Evolutionary conservation across 495 filamentous ascomycete species (phyloP).

Genomic region (Penicillium malachiteum): DNA sequence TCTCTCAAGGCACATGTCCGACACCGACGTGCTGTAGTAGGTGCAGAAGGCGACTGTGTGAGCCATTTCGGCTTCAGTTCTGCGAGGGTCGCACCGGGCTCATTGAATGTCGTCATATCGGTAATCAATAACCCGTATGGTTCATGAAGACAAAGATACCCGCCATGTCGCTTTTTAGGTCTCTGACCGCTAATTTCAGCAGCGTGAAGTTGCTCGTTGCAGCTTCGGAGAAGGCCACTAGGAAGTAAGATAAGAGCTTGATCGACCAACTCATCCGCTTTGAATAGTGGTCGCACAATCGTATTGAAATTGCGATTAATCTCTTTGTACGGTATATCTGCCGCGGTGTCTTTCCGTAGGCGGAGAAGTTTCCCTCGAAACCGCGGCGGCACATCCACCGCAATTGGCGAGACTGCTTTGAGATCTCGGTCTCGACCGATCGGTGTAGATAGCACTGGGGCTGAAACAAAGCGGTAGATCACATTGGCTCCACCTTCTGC

Average conservation of each 20-base stretch:
- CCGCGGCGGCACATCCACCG: slow-evolving; percentile 22
- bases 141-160: slow-evolving; percentile 59
- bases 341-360: slow-evolving; percentile 62
- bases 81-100: slow-evolving; percentile 50
- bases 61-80: slow-evolving; percentile 98
- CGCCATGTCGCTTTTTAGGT: slow-evolving; percentile 49
- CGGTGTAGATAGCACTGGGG: slow-evolving; percentile 19
- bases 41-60: slow-evolving; percentile 75
- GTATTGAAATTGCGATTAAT: slow-evolving; percentile 58
- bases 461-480: slow-evolving; percentile 58
- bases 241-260: slow-evolving; percentile 58
- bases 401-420: not conserved
- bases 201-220: slow-evolving; percentile 50
- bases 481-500: slow-evolving; percentile 72
- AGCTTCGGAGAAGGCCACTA: slow-evolving; percentile 39
- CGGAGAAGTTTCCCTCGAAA: slow-evolving; percentile 58
- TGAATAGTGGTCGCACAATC: slow-evolving; percentile 57
- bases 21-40: slow-evolving; percentile 62
- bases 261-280: slow-evolving; percentile 55
- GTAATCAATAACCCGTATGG: slow-evolving; percentile 69
- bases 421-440: slow-evolving; percentile 13
- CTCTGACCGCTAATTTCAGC: slow-evolving; percentile 35
- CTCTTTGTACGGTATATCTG: slow-evolving; percentile 52
- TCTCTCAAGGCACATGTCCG: slow-evolving; percentile 81
- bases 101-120: slow-evolving; percentile 66